Evolutionary conservation across 805 yeast genomes (phyloP), one percentile per base, ranked within the genome.

Genomic region (Monosporozyma servazzii): DNA sequence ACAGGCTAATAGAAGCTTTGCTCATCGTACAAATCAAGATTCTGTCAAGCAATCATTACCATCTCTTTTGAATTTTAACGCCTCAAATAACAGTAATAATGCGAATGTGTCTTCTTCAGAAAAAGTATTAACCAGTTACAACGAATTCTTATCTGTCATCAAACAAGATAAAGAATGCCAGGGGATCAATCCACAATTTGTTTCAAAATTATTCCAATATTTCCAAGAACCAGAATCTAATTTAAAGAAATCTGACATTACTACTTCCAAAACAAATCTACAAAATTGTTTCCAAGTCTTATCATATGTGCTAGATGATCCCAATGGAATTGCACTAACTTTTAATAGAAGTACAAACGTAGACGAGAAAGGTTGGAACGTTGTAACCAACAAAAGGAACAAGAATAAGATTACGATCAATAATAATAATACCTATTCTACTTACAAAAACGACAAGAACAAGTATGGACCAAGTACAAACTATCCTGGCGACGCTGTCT

Each of bases 1-100:
- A 1, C 50, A 48, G 30, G 39, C 41, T 23, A 33, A 43, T 31
- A 40, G 41, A 30, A 29, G 48, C 9, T 46, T 46, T 46, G 48
- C 48, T 20, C 48, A 46, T 39, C 8, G 11, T 4, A 46, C 21
- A 21, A 15, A 5, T 21, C 21, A 41, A 41, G 17, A 23, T 11
- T 13, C 25, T 10, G 23, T 5, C 9, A 21, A n/a, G 11, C 10
- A 41, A 6, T 3, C 37, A 13, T 10, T 41, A 18, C 29, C 44
- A 21, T 41, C 44, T 41, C 23, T 41, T 10, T 20, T 39, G 4
- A 39, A 18, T 20, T 18, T 11, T 8, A 39, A 13, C 11, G 5
- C 18, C 10, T 5, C 40, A 30, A 33, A 30, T 2, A 25, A 33
- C 39, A 45, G 15, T n/a, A 23, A 23, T 20, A 29, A 45, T 10